phyloP scores from a whole-genome alignment of 345 rosid species.

The Euphorbia pulcherrima region DNA sequence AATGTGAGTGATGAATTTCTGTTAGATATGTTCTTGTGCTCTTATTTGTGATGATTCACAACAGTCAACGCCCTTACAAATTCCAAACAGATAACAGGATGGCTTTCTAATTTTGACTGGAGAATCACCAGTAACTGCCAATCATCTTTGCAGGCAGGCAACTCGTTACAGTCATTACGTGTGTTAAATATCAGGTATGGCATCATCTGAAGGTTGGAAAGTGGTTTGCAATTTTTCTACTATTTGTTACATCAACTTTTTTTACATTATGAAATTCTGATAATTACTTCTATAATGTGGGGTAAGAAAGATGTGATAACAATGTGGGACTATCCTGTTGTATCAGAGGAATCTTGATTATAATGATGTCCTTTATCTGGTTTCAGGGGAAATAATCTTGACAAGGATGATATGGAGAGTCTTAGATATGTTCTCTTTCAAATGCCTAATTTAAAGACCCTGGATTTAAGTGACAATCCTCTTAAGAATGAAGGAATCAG shows the following conservation, averaged over 20 bases:
- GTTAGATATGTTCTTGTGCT: neutral
- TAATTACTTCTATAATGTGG: neutral
- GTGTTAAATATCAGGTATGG: constrained; percentile 68
- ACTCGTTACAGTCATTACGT: constrained; percentile 54
- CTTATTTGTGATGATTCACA: neutral
- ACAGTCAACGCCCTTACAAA: neutral
- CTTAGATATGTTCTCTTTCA: constrained; percentile 49
- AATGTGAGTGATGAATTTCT: constrained; percentile 43
- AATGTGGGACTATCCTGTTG: neutral
- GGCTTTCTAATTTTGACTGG: constrained; percentile 62
- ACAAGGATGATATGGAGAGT: constrained; percentile 52
- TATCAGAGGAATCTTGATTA: constrained; percentile 2
- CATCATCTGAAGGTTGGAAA: constrained; percentile 3
- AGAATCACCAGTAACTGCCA: constrained; percentile 30
- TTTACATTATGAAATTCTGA: neutral
- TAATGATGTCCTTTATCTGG: constrained; percentile 21
- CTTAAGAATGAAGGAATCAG: constrained; percentile 72
- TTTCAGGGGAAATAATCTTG: constrained; percentile 68
- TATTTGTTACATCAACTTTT: neutral
- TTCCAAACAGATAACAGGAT: constrained; percentile 60
- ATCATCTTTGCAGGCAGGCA: constrained; percentile 26
- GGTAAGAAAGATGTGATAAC: constrained; percentile 7
- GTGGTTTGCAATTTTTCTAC: neutral
- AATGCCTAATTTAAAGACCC: constrained; percentile 67
- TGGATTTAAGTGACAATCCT: constrained; percentile 83